Percentiles rank a stretch among this genome's conserved stretches.
Evolutionary conservation across 2,329 filamentous ascomycete genomes (phyloP).

Genomic region (Cercospora sesami): DNA sequence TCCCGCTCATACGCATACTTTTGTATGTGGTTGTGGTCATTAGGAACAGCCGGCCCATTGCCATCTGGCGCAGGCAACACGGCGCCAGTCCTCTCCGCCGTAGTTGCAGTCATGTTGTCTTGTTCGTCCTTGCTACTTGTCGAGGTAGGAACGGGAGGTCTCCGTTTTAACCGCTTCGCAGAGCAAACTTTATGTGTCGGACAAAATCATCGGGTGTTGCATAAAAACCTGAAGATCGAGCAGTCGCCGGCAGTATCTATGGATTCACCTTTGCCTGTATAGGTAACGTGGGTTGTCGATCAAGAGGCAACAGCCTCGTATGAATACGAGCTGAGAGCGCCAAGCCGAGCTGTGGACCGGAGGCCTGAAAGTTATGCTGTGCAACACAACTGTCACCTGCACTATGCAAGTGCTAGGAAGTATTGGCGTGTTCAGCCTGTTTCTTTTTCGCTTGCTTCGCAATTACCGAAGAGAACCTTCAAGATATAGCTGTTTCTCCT

Average conservation of each 20-base stretch:
- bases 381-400: not conserved
- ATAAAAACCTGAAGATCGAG: not conserved
- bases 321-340: not conserved
- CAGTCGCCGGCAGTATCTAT: not conserved
- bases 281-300: not conserved
- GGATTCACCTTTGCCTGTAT: not conserved
- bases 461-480: not conserved
- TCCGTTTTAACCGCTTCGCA: not conserved
- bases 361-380: not conserved
- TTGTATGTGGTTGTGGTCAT: constrained; percentile 18
- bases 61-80: constrained; percentile 24
- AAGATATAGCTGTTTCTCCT: not conserved
- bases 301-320: not conserved
- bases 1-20: constrained; percentile 33
- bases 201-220: not conserved
- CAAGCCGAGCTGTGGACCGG: not conserved
- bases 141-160: not conserved
- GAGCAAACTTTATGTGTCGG: not conserved
- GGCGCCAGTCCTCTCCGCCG: not conserved
- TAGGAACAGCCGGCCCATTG: constrained; percentile 23
- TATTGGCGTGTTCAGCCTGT: not conserved
- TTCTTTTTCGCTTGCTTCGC: not conserved
- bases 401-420: not conserved
- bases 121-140: not conserved
- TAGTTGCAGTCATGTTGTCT: not conserved